phyloP scores from a whole-genome alignment of 2,329 filamentous ascomycete species.

The Colletotrichum sp. region DNA sequence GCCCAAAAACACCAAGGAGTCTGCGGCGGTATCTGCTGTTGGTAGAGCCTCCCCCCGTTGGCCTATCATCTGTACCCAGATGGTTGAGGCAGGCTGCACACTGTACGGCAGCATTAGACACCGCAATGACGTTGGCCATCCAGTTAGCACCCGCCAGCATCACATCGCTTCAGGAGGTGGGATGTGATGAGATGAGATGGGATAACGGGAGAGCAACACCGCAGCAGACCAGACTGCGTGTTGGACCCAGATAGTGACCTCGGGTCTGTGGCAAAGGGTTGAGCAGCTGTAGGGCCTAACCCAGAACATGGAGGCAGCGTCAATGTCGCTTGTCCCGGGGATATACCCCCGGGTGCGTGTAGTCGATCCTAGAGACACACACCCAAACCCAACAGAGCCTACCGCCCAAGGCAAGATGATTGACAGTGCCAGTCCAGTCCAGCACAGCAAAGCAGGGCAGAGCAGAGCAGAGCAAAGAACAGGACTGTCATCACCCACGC shows the following conservation, averaged over 20 bases:
- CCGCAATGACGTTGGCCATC: not conserved
- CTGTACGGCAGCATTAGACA: not conserved
- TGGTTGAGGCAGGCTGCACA: not conserved
- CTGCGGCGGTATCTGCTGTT: not conserved
- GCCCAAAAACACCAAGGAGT: not conserved
- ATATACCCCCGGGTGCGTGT: not conserved
- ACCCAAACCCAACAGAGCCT: not conserved
- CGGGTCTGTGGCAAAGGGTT: not conserved
- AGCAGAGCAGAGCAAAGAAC: not conserved
- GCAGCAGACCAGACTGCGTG: not conserved
- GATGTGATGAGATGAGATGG: not conserved
- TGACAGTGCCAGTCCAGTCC: not conserved
- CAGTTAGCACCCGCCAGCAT: not conserved
- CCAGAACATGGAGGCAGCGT: not conserved
- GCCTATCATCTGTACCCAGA: not conserved
- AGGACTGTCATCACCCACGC: not conserved
- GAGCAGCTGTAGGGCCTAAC: not conserved
- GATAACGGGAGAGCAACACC: slow-evolving; percentile 2
- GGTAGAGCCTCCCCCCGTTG: not conserved
- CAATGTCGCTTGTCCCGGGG: not conserved
- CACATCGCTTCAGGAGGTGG: not conserved
- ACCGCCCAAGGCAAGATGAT: not conserved
- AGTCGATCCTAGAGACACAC: not conserved
- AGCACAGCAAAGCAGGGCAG: not conserved
- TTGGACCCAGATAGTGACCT: not conserved